Percentiles rank a stretch among this genome's conserved stretches.
These are phyloP conservation scores for Ceraceosorus bombacis DNA, from an alignment of 1,284 basidiomycete genomes.

Conservation along the genomic window DNA sequence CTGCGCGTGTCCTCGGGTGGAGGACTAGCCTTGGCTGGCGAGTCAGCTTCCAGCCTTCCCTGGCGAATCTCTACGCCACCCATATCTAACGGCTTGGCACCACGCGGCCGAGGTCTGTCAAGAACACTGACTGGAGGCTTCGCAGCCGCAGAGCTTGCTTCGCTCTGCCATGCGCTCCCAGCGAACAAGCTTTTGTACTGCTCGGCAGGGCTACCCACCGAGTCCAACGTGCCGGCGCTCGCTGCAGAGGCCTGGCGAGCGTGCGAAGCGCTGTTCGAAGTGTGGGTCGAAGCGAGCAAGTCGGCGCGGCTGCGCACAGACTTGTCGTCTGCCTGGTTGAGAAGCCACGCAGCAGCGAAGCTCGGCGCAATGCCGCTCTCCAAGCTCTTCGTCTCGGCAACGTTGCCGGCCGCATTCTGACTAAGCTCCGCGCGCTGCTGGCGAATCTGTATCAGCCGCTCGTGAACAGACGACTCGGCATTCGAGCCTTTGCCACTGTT, in stretches of 20 bases:
- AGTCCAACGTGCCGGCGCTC: background rate
- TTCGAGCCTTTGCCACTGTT: background rate
- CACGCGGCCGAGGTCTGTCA: constrained; percentile 26
- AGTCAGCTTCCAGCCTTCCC: constrained; percentile 22
- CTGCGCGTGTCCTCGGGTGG: constrained; percentile 22
- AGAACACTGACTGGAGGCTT: constrained; percentile 18
- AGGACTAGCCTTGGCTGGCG: constrained; percentile 1
- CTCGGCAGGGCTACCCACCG: constrained; percentile 5
- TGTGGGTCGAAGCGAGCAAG: background rate
- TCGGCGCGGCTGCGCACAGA: background rate
- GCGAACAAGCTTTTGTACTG: constrained; percentile 5
- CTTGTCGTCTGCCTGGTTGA: constrained; percentile 18
- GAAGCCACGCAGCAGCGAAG: constrained; percentile 37
- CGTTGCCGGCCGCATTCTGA: constrained; percentile 6
- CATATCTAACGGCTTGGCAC: constrained; percentile 21
- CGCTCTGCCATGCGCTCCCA: background rate
- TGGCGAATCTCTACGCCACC: constrained; percentile 26
- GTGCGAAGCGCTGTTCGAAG: background rate
- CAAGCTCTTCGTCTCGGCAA: constrained; percentile 20
- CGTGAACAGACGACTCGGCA: constrained; percentile 16
- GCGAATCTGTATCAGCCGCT: constrained; percentile 28
- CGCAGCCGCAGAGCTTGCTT: background rate
- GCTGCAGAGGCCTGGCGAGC: constrained; percentile 2
- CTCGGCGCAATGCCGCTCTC: constrained; percentile 31
- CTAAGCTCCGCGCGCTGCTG: constrained; percentile 21